These are phyloP conservation scores for Alternaria infectoria DNA, from an alignment of 2,329 filamentous ascomycete genomes.

Conservation along the genomic window DNA sequence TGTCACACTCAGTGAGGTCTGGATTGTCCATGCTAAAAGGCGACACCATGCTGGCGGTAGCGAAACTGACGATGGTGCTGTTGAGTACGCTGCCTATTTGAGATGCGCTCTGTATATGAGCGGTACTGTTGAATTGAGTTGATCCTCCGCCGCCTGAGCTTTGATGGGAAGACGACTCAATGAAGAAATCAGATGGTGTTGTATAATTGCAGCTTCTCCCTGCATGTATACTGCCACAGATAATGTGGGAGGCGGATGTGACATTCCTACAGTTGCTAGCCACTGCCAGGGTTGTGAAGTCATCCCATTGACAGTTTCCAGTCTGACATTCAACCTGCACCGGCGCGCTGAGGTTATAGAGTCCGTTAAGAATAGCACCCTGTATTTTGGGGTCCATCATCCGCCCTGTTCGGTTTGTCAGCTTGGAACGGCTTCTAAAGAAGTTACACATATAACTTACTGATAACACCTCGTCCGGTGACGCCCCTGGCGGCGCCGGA, in stretches of 20 bases:
- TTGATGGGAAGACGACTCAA: background rate
- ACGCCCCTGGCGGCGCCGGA: background rate
- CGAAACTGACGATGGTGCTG: background rate
- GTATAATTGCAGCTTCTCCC: background rate
- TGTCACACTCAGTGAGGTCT: background rate
- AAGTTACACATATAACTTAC: too few species aligned
- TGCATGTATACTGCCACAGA: background rate
- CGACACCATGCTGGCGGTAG: background rate
- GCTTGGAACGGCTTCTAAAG: background rate
- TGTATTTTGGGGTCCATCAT: slow-evolving; percentile 2
- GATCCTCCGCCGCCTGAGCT: background rate
- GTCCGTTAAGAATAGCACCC: background rate
- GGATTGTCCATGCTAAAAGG: background rate
- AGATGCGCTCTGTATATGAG: background rate
- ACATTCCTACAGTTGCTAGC: background rate
- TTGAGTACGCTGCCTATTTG: background rate
- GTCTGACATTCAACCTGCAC: background rate
- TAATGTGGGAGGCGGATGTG: background rate
- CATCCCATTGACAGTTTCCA: slow-evolving; percentile 3
- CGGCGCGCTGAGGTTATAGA: slow-evolving; percentile 6
- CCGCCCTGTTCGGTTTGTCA: background rate
- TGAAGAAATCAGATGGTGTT: background rate
- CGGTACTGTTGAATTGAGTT: background rate
- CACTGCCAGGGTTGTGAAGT: background rate
- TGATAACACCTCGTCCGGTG: background rate